phyloP scores from a whole-genome alignment of 2,329 filamentous ascomycete genomes.

The Stromatinia cepivora region DNA sequence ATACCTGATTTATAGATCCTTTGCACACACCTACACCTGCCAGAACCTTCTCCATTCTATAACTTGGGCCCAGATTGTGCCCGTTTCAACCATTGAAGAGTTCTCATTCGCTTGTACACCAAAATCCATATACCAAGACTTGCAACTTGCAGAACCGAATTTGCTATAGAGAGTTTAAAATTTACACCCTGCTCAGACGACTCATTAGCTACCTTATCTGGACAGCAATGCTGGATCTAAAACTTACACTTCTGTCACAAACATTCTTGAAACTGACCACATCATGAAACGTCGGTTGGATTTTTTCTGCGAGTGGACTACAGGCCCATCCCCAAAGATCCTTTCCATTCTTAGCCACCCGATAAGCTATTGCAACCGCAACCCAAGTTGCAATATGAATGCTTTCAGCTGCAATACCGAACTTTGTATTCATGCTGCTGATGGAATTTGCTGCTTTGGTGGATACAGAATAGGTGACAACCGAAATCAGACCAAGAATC shows the following conservation, averaged over 20 bases:
- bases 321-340: slow-evolving; percentile 35
- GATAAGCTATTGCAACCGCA: slow-evolving; percentile 28
- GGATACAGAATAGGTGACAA: slow-evolving; percentile 27
- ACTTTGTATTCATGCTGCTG: slow-evolving; percentile 22
- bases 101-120: slow-evolving; percentile 3
- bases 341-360: slow-evolving; percentile 29
- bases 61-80: not conserved
- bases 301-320: slow-evolving; percentile 26
- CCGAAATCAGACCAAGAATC: slow-evolving; percentile 25
- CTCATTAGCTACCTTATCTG: not conserved
- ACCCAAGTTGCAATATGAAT: slow-evolving; percentile 29
- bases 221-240: not conserved
- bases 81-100: slow-evolving; percentile 7
- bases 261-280: slow-evolving; percentile 31
- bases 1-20: not conserved
- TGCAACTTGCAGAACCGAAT: not conserved
- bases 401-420: slow-evolving; percentile 24
- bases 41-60: too few species aligned
- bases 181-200: not conserved
- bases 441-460: slow-evolving; percentile 28
- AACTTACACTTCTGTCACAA: slow-evolving; percentile 29
- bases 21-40: too few species aligned
- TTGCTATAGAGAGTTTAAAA: not conserved
- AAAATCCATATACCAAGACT: slow-evolving; percentile 16
- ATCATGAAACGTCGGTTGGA: slow-evolving; percentile 30